Evolutionary conservation across 257 asterid species (phyloP), one percentile per base, ranked within the genome.

Genomic region (Cynanchum wilfordii): DNA sequence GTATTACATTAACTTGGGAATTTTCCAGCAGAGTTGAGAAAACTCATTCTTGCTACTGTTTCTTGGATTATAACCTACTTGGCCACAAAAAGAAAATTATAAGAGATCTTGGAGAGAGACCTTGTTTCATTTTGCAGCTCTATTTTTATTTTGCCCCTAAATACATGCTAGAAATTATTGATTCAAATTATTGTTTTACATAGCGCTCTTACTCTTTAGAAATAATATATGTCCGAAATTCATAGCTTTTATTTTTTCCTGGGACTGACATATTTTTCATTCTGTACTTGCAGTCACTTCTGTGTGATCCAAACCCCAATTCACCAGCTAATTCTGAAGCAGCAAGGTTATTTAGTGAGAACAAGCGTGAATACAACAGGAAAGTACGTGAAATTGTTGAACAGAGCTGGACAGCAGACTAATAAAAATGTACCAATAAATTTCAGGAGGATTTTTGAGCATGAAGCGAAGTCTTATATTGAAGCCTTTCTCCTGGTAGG

Each of bases 251-350:
- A 68, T 44, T 15, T 56, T 24, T n/a, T 29, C 69, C 3, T 47
- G 33, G 8, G 69, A 69, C 19, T 15, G 30, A 30, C 44, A 42
- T 5, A 47, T 59, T 68, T 45, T 40, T 58, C 47, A 42, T 42
- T 42, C 47, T 42, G 47, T 42, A 74, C 58, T 68, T 79, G 78
- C 93, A 91, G 97, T 91, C 97, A 0, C 80, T 91, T 76, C 93
- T 91, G 27, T 89, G 93, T 45, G 97, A 91, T 71, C 97, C 97
- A 56, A 91, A 91, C 73, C 97, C 97, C 49, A 91, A 89, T 79
- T 91, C 97, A 55, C 97, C 96, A 0, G 97, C 97, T 68, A 91
- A 91, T 82, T 89, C 97, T 44, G 97, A 91, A 83, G 97, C 97
- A n/a, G 97, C 95, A 55, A 85, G 95, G 66, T 36, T 91, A 84